phyloP scores from a whole-genome alignment of 2,329 filamentous ascomycete genomes.

The Ophiostoma angusticollis region DNA sequence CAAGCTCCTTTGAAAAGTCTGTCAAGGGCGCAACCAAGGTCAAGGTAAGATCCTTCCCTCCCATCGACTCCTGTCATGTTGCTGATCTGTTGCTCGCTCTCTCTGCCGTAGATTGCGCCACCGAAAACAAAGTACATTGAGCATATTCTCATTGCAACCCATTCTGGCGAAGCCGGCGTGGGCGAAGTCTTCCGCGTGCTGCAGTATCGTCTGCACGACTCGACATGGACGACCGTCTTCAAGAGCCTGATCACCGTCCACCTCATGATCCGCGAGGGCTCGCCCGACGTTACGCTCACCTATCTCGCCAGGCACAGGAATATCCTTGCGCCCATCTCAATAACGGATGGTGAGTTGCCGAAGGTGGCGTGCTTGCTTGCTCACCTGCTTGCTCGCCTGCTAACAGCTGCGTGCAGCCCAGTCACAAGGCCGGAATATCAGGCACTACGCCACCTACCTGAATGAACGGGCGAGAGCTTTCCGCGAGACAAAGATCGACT shows the following conservation, averaged over 20 bases:
- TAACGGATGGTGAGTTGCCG: conserved; percentile 67
- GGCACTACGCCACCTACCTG: conserved; percentile 81
- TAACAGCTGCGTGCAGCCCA: conserved; percentile 48
- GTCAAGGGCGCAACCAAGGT: conserved; percentile 98
- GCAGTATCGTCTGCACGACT: conserved; percentile 78
- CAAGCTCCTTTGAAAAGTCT: conserved; percentile 92
- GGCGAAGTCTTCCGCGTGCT: conserved; percentile 91
- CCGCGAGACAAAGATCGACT: conserved; percentile 75
- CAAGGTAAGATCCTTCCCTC: conserved; percentile 47
- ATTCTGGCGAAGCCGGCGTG: conserved; percentile 86
- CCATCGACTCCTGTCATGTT: background rate
- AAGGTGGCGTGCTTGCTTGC: too few relatives aligned
- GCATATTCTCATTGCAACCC: conserved; percentile 88
- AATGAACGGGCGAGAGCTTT: conserved; percentile 70
- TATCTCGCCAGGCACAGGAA: conserved; percentile 75
- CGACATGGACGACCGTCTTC: conserved; percentile 99
- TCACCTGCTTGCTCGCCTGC: too few relatives aligned
- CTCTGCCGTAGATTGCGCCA: conserved; percentile 58
- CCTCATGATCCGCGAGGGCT: conserved; percentile 93
- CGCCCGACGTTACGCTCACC: conserved; percentile 73
- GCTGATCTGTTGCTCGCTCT: background rate
- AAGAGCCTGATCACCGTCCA: conserved; percentile 93
- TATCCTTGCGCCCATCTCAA: conserved; percentile 75
- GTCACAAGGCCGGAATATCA: conserved; percentile 88
- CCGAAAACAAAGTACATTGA: conserved; percentile 99